These are phyloP conservation scores for Alternaria triticimaculans DNA, from an alignment of 2,329 filamentous ascomycete genomes.

Conservation along the genomic window DNA sequence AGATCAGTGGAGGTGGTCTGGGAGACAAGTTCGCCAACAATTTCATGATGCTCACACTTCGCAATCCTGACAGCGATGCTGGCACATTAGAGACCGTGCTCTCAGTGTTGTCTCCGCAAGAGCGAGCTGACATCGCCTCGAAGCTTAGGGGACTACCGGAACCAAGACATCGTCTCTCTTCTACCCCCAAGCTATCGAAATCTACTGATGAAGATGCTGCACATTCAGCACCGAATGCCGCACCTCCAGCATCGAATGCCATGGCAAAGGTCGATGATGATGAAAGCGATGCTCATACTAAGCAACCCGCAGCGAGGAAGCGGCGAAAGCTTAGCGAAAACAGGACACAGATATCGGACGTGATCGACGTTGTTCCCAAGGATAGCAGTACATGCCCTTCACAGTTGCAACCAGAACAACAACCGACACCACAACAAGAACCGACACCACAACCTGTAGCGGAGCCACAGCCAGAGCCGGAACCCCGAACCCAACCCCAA, in stretches of 20 bases:
- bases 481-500: not conserved
- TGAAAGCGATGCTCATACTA: not conserved
- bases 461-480: not conserved
- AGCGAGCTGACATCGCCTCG: not conserved
- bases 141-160: not conserved
- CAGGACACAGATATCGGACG: not conserved
- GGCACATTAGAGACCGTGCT: conserved; percentile 4
- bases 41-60: conserved; percentile 19
- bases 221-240: not conserved
- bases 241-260: not conserved
- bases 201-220: not conserved
- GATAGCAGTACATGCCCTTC: not conserved
- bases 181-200: not conserved
- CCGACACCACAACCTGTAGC: not conserved
- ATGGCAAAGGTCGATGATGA: not conserved
- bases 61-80: conserved; percentile 12
- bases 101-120: not conserved
- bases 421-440: not conserved
- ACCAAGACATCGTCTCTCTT: not conserved
- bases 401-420: not conserved
- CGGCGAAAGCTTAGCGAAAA: not conserved
- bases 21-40: conserved; percentile 16
- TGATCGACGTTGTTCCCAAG: too few species aligned
- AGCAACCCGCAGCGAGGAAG: not conserved
- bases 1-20: not conserved